Base-by-base conservation (phyloP, 2,329 filamentous ascomycete genomes). In the Rosellinia necatrix region DNA sequence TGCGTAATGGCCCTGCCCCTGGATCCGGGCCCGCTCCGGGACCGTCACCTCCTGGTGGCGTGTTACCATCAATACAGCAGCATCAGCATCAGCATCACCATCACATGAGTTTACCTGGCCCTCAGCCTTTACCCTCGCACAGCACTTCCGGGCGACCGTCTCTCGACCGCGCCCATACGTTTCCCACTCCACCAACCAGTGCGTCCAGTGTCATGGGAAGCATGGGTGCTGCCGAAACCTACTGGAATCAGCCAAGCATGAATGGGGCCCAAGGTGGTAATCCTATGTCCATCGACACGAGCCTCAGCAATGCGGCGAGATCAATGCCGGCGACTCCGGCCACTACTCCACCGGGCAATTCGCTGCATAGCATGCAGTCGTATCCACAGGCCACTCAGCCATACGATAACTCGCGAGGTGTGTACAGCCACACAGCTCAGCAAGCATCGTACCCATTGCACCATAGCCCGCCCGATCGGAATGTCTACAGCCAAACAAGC, bases 301-400 rank as follows among this genome's bases (percentile, higher is more conserved):
- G 85, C 57, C 76, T 94, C 66, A 90, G 83, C 76, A 91, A 88
- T 73, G 79, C 89, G 58, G 67, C 67, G 15, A 88, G 91, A 66
- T 96, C 91, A 61, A 91, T 96, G 81, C 92, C 91, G 51, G 91
- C 89, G 8, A 96, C 91, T n/a, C 91, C 91, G 58, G 91, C 91
- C 22, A 93, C 91, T 5, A 96, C 93, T 0, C 92, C 93, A 10
- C 93, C 93, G 0, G 91, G 90, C 21, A 84, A 81, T 59, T 81
- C 83, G 24, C 81, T 96, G 60, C 89, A 91, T 65, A 87, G 83
- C 68, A 91, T 96, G 81, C 89, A 89, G 65, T 77, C 86, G 3
- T 96, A 96, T 71, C 88, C 86, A 48, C 77, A 81, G 61, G 82
- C 76, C 64, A 85, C 78, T 54, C 90, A 86, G 73, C 77, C 79